Evolutionary conservation across 805 yeast species (phyloP).

Genomic region (Sugiyamaella valdiviana): DNA sequence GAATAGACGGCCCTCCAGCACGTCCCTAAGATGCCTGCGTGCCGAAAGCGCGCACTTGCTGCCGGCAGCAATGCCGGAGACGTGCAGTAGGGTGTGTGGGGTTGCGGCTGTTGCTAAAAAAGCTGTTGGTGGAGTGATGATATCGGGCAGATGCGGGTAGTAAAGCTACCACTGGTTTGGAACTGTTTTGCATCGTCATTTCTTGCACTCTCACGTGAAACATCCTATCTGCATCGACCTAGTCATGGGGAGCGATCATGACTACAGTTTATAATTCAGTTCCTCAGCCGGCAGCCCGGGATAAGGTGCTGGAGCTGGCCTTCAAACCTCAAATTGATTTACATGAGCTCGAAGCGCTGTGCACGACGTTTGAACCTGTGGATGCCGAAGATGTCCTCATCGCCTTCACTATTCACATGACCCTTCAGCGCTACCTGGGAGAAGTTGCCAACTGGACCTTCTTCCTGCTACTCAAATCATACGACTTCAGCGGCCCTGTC

Average conservation of each 20-base stretch:
- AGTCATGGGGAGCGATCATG: no score
- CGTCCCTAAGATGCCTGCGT: background rate
- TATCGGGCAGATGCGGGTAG: no score
- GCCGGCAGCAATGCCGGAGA: background rate
- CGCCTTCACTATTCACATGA: constrained; percentile 22
- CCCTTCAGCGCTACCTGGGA: constrained; percentile 19
- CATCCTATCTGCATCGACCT: no score
- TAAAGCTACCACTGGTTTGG: no score
- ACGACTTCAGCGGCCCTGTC: constrained; percentile 24
- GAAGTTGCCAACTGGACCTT: constrained; percentile 29
- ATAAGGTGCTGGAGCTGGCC: background rate
- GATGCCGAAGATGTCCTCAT: constrained; percentile 19
- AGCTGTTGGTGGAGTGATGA: background rate
- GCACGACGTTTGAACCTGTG: constrained; percentile 13
- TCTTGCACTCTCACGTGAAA: no score
- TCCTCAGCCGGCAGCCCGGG: background rate
- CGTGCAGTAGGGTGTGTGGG: background rate
- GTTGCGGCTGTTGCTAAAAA: background rate
- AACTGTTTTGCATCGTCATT: no score
- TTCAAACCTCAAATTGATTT: constrained; percentile 5
- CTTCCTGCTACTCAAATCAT: constrained; percentile 22
- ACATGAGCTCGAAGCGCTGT: constrained; percentile 13
- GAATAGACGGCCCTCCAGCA: no score
- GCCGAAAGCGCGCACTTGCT: background rate
- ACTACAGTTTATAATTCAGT: background rate